Conservation (phyloP, 2,329 filamentous ascomycete species). For the Rhynchosporium agropyri region DNA sequence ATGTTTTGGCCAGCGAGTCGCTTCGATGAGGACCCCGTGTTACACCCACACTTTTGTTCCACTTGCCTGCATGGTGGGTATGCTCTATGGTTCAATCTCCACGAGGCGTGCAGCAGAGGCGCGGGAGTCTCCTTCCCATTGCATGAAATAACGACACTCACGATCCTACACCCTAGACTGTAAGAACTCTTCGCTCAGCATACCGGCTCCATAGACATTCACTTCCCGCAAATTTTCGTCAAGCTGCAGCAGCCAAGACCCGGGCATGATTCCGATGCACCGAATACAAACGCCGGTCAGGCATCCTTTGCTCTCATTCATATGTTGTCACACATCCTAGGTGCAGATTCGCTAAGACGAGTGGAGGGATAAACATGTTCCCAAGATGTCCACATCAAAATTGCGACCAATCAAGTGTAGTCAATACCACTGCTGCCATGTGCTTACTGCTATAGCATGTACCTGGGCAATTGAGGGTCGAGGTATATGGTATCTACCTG, state of each 20-base stretch:
- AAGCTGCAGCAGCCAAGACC: background rate
- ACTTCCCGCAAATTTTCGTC: constrained; percentile 12
- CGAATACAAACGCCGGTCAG: background rate
- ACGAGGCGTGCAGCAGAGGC: background rate
- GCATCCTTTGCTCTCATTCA: background rate
- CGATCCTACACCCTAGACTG: background rate
- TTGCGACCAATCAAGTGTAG: too few species aligned
- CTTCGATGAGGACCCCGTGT: background rate
- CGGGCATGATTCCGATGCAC: background rate
- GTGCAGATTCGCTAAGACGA: background rate
- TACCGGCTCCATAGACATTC: background rate
- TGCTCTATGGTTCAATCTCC: constrained; percentile 6
- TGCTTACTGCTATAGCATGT: background rate
- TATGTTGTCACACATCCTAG: background rate
- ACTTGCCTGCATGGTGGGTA: background rate
- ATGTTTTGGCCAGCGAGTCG: background rate
- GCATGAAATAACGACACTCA: constrained; percentile 2
- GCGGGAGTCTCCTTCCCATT: background rate
- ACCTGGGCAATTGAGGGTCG: background rate
- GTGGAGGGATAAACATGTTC: too few species aligned
- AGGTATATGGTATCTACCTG: background rate
- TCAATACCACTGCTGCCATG: background rate
- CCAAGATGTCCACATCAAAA: too few species aligned
- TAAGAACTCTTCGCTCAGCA: background rate
- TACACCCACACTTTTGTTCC: background rate